Evolutionary conservation across 169 alveolate genomes (phyloP), one percentile per base, ranked within the genome.

Genomic region (Babesia bigemina): DNA sequence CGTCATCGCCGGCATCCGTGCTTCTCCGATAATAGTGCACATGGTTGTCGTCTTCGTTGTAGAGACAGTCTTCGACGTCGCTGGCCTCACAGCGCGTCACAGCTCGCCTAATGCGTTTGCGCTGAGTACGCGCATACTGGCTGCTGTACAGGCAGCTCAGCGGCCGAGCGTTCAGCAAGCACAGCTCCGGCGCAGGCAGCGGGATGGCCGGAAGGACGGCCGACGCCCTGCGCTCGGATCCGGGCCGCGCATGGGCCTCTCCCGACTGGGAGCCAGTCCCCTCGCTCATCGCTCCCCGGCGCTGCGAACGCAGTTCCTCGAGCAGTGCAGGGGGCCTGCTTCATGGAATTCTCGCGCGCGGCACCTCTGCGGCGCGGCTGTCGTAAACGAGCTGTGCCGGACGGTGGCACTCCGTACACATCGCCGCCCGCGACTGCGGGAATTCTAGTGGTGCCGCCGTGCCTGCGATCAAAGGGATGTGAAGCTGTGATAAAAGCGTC

Each of bases 61-160:
- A 0, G 3, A n/a, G 4, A 10, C 16, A 7, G 26, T 10, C 9
- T 9, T 22, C 24, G 33, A n/a, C 59, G 8, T 2, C 26, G 12
- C n/a, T 48, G n/a, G 7, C 58, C 13, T 6, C 57, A 1, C 29
- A 21, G 47, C 19, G 16, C 3, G 7, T 10, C 45, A 53, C 26
- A 0, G 76, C 28, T 21, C 58, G 66, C n/a, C 58, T 12, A 19
- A 67, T 29, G 49, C 63, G 53, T 24, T 24, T 50, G 26, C 65
- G 63, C 42, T 67, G 76, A 14, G 47, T 55, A 14, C 58, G 50
- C 26, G 50, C 76, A 33, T 67, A 65, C 22, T 26, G 19, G 16
- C n/a, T 55, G n/a, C 76, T 49, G 42, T 67, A 67, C 16, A 67
- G 65, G n/a, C 76, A 67, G 65, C 76, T 67, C 21, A 44, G 65